Evolutionary conservation across 441 rosid species (phyloP).

Genomic region (Daphne laureola): DNA sequence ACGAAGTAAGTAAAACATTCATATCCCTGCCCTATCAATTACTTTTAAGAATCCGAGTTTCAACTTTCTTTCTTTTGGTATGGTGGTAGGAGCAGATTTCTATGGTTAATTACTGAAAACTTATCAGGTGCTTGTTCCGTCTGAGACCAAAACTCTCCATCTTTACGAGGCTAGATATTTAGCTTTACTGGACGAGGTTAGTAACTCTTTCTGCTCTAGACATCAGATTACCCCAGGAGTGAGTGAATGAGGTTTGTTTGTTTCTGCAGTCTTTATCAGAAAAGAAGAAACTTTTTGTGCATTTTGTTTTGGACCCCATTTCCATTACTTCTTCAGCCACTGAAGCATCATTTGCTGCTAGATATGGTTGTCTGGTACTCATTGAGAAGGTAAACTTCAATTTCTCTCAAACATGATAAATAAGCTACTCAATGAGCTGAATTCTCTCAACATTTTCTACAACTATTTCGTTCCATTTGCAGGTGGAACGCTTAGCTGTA

Average conservation of each 20-base stretch:
- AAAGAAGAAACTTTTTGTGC: conserved; percentile 58
- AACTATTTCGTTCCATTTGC: conserved; percentile 6
- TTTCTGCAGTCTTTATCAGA: conserved; percentile 42
- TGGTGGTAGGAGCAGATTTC: neutral
- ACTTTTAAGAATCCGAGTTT: neutral
- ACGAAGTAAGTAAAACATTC: conserved; percentile 41
- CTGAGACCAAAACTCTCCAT: conserved; percentile 65
- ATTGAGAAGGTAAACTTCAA: conserved; percentile 56
- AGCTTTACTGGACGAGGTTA: conserved; percentile 70
- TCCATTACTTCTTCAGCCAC: conserved; percentile 41
- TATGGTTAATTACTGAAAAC: neutral
- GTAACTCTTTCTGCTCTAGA: neutral
- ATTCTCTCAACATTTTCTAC: conserved; percentile 3
- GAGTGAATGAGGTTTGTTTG: neutral
- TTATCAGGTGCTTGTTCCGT: conserved; percentile 58
- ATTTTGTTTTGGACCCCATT: conserved; percentile 69
- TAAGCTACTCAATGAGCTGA: conserved; percentile 2
- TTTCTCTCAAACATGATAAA: neutral
- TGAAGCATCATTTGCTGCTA: conserved; percentile 70
- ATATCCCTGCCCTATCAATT: too few species aligned
- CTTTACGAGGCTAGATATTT: conserved; percentile 66
- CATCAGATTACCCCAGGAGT: too few species aligned
- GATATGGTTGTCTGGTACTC: conserved; percentile 57
- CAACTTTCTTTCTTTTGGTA: neutral
- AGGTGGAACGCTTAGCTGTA: conserved; percentile 61